These are phyloP conservation scores for Pleurotus tuoliensis DNA, from an alignment of 768 basidiomycete species.

Conservation along the genomic window DNA sequence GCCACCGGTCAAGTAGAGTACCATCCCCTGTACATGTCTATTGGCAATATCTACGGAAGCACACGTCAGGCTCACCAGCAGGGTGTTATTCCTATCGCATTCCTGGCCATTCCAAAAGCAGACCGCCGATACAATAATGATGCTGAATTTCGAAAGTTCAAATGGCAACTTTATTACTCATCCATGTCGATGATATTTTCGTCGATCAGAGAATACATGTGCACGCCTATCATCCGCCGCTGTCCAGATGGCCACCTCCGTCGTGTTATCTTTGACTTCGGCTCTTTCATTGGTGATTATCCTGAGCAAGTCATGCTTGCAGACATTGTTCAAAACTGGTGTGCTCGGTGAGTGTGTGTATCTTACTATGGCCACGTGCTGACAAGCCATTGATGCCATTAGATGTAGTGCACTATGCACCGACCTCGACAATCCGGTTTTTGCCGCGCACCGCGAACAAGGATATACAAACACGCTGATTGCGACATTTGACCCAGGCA, in stretches of 20 bases:
- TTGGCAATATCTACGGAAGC: slow-evolving; percentile 27
- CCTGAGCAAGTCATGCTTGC: slow-evolving; percentile 30
- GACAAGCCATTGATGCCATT: no score
- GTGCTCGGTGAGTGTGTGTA: slow-evolving; percentile 20
- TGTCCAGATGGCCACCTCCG: slow-evolving; percentile 28
- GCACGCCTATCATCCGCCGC: slow-evolving; percentile 13
- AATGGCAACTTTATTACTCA: slow-evolving; percentile 24
- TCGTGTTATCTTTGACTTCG: slow-evolving; percentile 25
- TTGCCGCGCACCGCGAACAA: slow-evolving; percentile 9
- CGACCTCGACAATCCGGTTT: slow-evolving; percentile 20
- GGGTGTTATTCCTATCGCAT: slow-evolving; percentile 22
- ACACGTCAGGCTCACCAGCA: slow-evolving; percentile 27
- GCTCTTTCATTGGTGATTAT: slow-evolving; percentile 36
- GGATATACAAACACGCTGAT: slow-evolving; percentile 18
- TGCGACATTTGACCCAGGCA: neutral
- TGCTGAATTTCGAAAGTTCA: slow-evolving; percentile 22
- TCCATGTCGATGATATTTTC: slow-evolving; percentile 20
- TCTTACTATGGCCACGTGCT: neutral
- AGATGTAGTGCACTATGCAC: slow-evolving; percentile 16
- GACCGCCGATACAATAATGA: slow-evolving; percentile 10
- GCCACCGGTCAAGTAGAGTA: slow-evolving; percentile 32
- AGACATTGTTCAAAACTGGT: slow-evolving; percentile 32
- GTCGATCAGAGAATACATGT: slow-evolving; percentile 21
- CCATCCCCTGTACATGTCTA: slow-evolving; percentile 29
- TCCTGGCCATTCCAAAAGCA: slow-evolving; percentile 24